phyloP scores from a whole-genome alignment of 2,329 filamentous ascomycete genomes.

The Monilinia polystroma region DNA sequence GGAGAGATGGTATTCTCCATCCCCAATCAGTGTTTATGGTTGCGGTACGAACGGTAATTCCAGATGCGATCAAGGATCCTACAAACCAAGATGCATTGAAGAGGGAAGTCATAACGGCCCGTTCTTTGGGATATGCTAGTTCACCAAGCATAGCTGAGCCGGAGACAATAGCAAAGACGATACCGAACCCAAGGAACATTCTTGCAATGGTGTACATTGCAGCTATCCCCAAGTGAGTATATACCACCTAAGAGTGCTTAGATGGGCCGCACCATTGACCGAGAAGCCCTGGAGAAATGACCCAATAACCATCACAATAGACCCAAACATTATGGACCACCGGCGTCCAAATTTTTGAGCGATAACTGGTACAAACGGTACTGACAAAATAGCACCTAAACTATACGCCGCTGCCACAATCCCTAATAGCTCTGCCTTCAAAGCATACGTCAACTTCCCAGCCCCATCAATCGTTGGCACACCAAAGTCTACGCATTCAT shows the following conservation, averaged over 20 bases:
- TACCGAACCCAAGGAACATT: conserved; percentile 54
- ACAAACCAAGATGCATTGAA: conserved; percentile 54
- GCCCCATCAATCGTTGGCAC: conserved; percentile 8
- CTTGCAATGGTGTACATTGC: conserved; percentile 54
- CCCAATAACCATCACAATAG: conserved; percentile 53
- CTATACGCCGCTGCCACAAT: conserved; percentile 49
- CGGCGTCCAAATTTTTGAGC: conserved; percentile 52
- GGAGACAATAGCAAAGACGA: conserved; percentile 52
- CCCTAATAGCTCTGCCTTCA: conserved; percentile 22
- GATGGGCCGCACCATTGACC: conserved; percentile 21
- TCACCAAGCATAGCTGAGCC: conserved; percentile 55
- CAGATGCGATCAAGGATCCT: conserved; percentile 34
- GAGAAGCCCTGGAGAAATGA: conserved; percentile 54
- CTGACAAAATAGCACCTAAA: conserved; percentile 53
- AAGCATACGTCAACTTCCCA: conserved; percentile 10
- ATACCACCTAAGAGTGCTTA: conserved; percentile 40
- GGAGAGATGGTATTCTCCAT: conserved; percentile 45
- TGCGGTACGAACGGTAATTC: conserved; percentile 47
- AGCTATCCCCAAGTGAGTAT: conserved; percentile 35
- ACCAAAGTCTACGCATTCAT: conserved; percentile 14
- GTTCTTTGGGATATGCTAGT: conserved; percentile 54
- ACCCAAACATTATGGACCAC: conserved; percentile 56
- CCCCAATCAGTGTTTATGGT: conserved; percentile 44
- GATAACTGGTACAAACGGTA: conserved; percentile 53
- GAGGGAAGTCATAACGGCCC: conserved; percentile 52